Percentiles rank a stretch among this genome's conserved stretches.
Evolutionary conservation across 768 basidiomycete genomes (phyloP).

Genomic region (Naganishia vishniacii): DNA sequence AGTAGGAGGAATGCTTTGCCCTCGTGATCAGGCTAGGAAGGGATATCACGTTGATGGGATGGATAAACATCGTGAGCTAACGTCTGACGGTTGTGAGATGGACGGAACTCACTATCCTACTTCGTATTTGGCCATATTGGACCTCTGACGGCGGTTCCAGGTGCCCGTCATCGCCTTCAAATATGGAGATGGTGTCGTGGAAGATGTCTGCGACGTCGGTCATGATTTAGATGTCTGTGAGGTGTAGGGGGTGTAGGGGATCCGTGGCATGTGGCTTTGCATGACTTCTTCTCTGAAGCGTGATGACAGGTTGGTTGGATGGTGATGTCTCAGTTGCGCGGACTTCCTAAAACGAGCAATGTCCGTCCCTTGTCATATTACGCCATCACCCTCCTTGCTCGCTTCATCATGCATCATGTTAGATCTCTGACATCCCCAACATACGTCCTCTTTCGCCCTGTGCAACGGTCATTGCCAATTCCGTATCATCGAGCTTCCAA

Average conservation of each 20-base stretch:
- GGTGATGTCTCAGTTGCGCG: too few species aligned
- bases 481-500: background rate
- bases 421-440: too few species aligned
- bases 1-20: constrained; percentile 19
- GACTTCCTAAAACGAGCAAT: too few species aligned
- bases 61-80: background rate
- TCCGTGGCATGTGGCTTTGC: too few species aligned
- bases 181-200: constrained; percentile 3
- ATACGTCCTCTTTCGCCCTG: too few species aligned
- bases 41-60: too few species aligned
- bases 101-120: constrained; percentile 20
- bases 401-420: too few species aligned
- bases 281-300: too few species aligned
- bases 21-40: constrained; percentile 23
- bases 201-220: constrained; percentile 20
- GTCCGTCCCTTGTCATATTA: too few species aligned
- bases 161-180: constrained; percentile 4
- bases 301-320: too few species aligned
- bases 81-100: background rate
- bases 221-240: background rate
- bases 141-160: constrained; percentile 16
- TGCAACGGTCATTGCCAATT: background rate
- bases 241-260: background rate
- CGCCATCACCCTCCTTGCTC: too few species aligned
- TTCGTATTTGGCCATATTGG: constrained; percentile 19